Base-by-base conservation (phyloP, 2,329 filamentous ascomycete species). In the Claviceps citrina region DNA sequence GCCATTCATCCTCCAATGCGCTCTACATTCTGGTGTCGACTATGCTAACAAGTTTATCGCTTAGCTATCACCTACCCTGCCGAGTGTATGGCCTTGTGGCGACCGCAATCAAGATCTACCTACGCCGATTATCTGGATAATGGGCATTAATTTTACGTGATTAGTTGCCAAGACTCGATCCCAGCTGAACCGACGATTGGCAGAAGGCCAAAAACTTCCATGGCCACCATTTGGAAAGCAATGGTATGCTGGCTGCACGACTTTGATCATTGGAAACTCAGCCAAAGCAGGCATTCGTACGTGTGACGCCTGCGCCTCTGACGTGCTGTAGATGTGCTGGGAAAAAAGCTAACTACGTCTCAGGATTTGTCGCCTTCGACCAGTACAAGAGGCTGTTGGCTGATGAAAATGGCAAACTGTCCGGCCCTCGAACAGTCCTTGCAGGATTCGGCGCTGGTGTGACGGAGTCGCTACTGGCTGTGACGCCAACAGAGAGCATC, bases 191-290 rank as follows among this genome's bases (percentile, higher is more conserved):
- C 77, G 81, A 50, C 76, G 79, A 51, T 69, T 96, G 53, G 70
- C 82, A 36, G 78, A 81, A 41, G 81, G 79, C 35, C 70, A 93
- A 67, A 95, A 93, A 66, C 73, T 95, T 24, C 86, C 89, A 39
- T 95, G 85, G 83, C 91, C 91, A 32, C 84, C 84, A 9, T 96
- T 96, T 54, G 91, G 91, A 36, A 69, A 65, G 51, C 85, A 93
- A 61, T 98, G 91, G 91, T 98, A 98, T 61, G 89, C 91, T 10
- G 91, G 91, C 28, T 98, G 91, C 66, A 96, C 91, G 35, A 96
- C 91, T 22, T 65, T 95, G 57, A 93, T 98, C 44, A 85, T 96
- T 50, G 91, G 91, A 45, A 98, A 98, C 64, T 93, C 86, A 39
- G 71, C 91, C 57, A 98, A 98, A 67, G 91, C 91, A 28, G 91